phyloP scores from a whole-genome alignment of 2,329 filamentous ascomycete species.

The Aureobasidium sp. region DNA sequence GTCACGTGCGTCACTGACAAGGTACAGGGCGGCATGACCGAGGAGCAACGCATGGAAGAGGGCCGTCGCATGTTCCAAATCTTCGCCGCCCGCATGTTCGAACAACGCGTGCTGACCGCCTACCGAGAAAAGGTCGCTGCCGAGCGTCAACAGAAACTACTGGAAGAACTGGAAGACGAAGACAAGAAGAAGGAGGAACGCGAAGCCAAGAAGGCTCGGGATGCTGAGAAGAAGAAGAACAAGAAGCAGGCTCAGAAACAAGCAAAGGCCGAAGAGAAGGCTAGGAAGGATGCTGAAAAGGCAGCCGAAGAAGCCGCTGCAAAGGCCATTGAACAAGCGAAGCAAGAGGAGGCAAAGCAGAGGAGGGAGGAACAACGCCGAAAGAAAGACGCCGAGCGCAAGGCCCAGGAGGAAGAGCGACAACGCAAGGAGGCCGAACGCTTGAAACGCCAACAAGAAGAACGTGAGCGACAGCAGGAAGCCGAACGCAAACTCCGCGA shows the following conservation, averaged over 20 bases:
- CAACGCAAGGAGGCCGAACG: slow-evolving; percentile 79
- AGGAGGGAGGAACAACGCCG: slow-evolving; percentile 85
- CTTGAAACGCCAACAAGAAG: slow-evolving; percentile 69
- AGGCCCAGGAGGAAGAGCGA: slow-evolving; percentile 82
- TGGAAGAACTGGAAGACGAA: slow-evolving; percentile 89
- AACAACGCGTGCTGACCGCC: slow-evolving; percentile 91
- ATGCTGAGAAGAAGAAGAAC: slow-evolving; percentile 92
- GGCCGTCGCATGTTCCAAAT: slow-evolving; percentile 98
- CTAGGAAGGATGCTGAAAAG: slow-evolving; percentile 79
- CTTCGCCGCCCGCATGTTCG: slow-evolving; percentile 98
- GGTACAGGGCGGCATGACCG: slow-evolving; percentile 72
- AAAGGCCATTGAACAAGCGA: slow-evolving; percentile 69
- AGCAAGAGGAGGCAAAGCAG: slow-evolving; percentile 68
- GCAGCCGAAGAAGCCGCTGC: slow-evolving; percentile 76
- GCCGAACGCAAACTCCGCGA: slow-evolving; percentile 76
- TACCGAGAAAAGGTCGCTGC: slow-evolving; percentile 95
- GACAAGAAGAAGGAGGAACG: slow-evolving; percentile 66
- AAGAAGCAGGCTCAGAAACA: slow-evolving; percentile 86
- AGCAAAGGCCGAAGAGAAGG: slow-evolving; percentile 83
- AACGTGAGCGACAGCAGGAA: slow-evolving; percentile 78
- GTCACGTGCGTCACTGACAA: slow-evolving; percentile 12
- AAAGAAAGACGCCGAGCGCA: slow-evolving; percentile 86
- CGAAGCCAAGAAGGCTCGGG: slow-evolving; percentile 87
- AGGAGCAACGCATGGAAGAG: slow-evolving; percentile 98
- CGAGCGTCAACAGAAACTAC: slow-evolving; percentile 81